phyloP scores from a whole-genome alignment of 352 stramenopile genomes.

The Globisporangium rhizosaccharum region DNA sequence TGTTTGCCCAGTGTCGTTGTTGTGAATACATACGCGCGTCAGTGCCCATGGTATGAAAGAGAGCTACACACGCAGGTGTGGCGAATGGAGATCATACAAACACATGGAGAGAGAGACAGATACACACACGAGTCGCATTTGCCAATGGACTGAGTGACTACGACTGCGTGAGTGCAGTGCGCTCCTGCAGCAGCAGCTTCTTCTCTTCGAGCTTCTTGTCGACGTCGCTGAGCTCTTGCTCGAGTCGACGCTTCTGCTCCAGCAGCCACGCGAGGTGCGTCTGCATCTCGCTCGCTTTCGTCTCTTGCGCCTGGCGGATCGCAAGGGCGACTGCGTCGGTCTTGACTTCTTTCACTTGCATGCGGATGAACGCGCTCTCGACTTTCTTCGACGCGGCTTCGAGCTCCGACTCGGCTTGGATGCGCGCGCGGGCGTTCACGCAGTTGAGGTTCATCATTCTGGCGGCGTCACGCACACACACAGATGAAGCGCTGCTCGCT shows the following conservation, averaged over 20 bases:
- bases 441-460: constrained; percentile 61
- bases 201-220: constrained; percentile 52
- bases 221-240: constrained; percentile 35
- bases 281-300: constrained; percentile 38
- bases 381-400: constrained; percentile 63
- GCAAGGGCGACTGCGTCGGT: constrained; percentile 28
- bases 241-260: constrained; percentile 39
- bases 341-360: constrained; percentile 55
- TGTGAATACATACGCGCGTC: constrained; percentile 1
- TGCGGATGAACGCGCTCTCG: constrained; percentile 44
- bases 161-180: constrained; percentile 7
- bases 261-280: constrained; percentile 52
- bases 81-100: too few species aligned
- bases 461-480: too few species aligned
- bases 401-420: constrained; percentile 58
- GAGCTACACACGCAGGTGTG: too few species aligned
- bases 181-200: constrained; percentile 47
- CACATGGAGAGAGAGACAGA: too few species aligned
- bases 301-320: constrained; percentile 30
- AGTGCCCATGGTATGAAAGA: too few species aligned
- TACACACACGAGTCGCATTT: neutral
- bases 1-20: too few species aligned
- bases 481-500: too few species aligned
- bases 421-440: constrained; percentile 42
- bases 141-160: neutral